Evolutionary conservation across 2,329 filamentous ascomycete genomes (phyloP).

Genomic region (Ophiostoma perfectum): DNA sequence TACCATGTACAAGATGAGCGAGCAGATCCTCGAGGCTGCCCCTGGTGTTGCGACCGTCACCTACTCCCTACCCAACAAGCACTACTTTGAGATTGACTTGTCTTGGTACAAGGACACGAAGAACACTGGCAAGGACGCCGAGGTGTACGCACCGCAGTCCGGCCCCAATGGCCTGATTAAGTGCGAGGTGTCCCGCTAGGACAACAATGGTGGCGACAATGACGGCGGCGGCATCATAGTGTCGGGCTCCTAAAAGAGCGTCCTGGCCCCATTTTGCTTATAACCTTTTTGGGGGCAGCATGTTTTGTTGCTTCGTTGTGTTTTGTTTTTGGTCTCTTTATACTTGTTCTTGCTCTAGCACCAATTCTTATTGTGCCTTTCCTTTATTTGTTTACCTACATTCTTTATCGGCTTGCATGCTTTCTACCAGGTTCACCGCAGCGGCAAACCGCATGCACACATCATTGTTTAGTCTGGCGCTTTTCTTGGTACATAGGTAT

Average conservation of each 20-base stretch:
- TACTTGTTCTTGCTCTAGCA: not conserved
- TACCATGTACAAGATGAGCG: constrained; percentile 99
- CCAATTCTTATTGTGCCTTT: not conserved
- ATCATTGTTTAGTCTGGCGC: not conserved
- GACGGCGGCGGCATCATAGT: not conserved
- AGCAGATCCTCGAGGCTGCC: constrained; percentile 71
- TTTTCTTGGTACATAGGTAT: not conserved
- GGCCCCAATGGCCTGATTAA: constrained; percentile 94
- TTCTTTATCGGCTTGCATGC: not conserved
- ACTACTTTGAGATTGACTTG: constrained; percentile 96
- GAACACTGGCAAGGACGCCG: constrained; percentile 92
- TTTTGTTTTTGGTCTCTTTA: not conserved
- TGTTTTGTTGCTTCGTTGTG: not conserved
- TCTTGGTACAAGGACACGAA: constrained; percentile 94
- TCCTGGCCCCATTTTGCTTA: not conserved
- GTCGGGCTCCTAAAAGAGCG: too few species aligned
- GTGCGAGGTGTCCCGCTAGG: constrained; percentile 68
- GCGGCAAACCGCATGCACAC: not conserved
- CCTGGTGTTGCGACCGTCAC: constrained; percentile 67
- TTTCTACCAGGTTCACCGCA: too few species aligned
- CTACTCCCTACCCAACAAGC: constrained; percentile 92
- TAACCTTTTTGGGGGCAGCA: not conserved
- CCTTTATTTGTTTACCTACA: not conserved
- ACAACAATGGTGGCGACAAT: not conserved
- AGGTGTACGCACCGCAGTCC: constrained; percentile 90